Conservation (phyloP, 1,139 yeast species). For the Candida gigantensis region DNA sequence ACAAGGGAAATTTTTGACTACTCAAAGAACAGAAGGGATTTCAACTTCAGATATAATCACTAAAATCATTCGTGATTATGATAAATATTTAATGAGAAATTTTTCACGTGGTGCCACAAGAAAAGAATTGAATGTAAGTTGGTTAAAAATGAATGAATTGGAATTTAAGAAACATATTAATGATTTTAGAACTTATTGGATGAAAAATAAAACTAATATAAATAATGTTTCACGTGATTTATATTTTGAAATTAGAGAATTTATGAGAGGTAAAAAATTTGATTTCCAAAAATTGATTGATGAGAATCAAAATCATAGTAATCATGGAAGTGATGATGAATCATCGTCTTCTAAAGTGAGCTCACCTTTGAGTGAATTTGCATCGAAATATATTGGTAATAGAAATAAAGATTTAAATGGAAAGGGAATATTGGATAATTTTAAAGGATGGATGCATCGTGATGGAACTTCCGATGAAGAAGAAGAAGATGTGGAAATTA, state of each 20-base stretch:
- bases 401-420: slow-evolving; percentile 48
- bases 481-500: slow-evolving; percentile 18
- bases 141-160: slow-evolving; percentile 95
- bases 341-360: slow-evolving; percentile 14
- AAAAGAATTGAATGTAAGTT: slow-evolving; percentile 91
- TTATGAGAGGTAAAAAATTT: slow-evolving; percentile 57
- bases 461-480: slow-evolving; percentile 16
- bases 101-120: slow-evolving; percentile 97
- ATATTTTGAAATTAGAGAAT: slow-evolving; percentile 79
- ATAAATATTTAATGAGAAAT: slow-evolving; percentile 93
- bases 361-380: slow-evolving; percentile 63
- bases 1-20: slow-evolving; percentile 85
- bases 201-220: slow-evolving; percentile 67
- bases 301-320: slow-evolving; percentile 13
- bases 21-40: slow-evolving; percentile 95
- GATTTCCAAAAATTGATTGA: slow-evolving; percentile 36
- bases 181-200: slow-evolving; percentile 84
- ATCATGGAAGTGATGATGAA: slow-evolving; percentile 22
- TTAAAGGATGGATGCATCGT: slow-evolving; percentile 65
- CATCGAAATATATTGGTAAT: slow-evolving; percentile 59
- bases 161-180: slow-evolving; percentile 88
- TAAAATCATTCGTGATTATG: slow-evolving; percentile 91
- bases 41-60: slow-evolving; percentile 96
- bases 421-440: slow-evolving; percentile 56
- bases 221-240: slow-evolving; percentile 79